Evolutionary conservation across 2,329 filamentous ascomycete species (phyloP).

Genomic region (Passalora sequoiae): DNA sequence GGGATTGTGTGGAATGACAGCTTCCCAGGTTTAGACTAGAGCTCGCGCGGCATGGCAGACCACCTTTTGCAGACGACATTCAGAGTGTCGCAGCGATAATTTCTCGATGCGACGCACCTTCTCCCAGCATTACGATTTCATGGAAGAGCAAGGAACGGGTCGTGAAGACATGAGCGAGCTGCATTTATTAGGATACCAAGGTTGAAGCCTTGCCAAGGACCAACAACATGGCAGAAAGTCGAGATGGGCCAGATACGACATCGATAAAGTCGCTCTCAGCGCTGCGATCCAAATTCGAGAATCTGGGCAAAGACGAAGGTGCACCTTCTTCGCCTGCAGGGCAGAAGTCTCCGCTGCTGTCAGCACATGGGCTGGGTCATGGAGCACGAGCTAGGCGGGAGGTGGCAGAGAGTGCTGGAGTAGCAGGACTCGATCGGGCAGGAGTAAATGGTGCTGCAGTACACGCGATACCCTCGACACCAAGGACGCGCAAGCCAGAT

Average conservation of each 20-base stretch:
- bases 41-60: constrained; percentile 9
- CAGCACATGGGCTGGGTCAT: constrained; percentile 1
- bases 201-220: too few relatives aligned
- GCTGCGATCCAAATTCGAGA: constrained; percentile 74
- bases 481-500: constrained; percentile 29
- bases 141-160: constrained; percentile 2
- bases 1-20: constrained; percentile 15
- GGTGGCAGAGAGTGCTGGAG: too few relatives aligned
- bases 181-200: constrained; percentile 4
- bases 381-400: too few relatives aligned
- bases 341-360: constrained; percentile 8
- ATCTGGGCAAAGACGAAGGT: constrained; percentile 46
- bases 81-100: background rate
- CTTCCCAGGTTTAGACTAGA: constrained; percentile 1
- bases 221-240: constrained; percentile 29
- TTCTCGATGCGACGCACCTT: background rate
- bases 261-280: constrained; percentile 81
- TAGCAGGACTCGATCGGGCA: constrained; percentile 10
- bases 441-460: constrained; percentile 1
- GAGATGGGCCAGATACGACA: constrained; percentile 66
- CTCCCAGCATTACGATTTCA: background rate
- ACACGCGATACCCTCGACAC: constrained; percentile 4
- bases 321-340: constrained; percentile 17
- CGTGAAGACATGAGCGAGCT: background rate
- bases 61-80: too few relatives aligned